Evolutionary conservation across 495 filamentous ascomycete genomes (phyloP).

Genomic region (Talaromyces thailandensis): DNA sequence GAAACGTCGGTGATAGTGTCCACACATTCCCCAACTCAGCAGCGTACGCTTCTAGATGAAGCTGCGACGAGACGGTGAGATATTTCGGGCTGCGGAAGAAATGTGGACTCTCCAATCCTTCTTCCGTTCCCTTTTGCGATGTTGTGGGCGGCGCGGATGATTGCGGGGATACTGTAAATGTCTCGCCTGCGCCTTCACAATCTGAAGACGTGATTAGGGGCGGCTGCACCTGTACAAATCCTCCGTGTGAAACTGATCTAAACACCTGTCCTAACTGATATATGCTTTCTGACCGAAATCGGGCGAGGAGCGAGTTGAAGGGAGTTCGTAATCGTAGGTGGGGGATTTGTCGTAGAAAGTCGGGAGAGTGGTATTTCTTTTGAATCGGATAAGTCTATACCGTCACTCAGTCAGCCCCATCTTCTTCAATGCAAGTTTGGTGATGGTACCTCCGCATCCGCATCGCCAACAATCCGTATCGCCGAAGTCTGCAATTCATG

Average conservation of each 20-base stretch:
- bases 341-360: slow-evolving; percentile 81
- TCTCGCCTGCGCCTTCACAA: slow-evolving; percentile 93
- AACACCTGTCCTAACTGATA: slow-evolving; percentile 68
- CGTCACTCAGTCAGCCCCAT: not conserved
- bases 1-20: slow-evolving; percentile 88
- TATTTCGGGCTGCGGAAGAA: slow-evolving; percentile 93
- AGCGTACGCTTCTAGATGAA: slow-evolving; percentile 89
- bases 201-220: slow-evolving; percentile 95
- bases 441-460: slow-evolving; percentile 64
- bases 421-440: not conserved
- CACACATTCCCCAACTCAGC: slow-evolving; percentile 86
- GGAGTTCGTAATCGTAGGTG: slow-evolving; percentile 83
- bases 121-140: slow-evolving; percentile 12
- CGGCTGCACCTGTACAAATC: slow-evolving; percentile 82
- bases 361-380: slow-evolving; percentile 85
- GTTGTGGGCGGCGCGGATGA: slow-evolving; percentile 20
- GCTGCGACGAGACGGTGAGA: slow-evolving; percentile 87
- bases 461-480: slow-evolving; percentile 62
- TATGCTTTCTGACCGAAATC: slow-evolving; percentile 81
- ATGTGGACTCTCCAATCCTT: slow-evolving; percentile 41
- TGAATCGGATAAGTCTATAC: slow-evolving; percentile 78
- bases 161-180: slow-evolving; percentile 62
- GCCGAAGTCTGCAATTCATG: slow-evolving; percentile 69
- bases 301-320: slow-evolving; percentile 68
- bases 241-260: slow-evolving; percentile 35